These are phyloP conservation scores for Marasmius oreades DNA, from an alignment of 1,284 basidiomycete genomes.

Conservation along the genomic window DNA sequence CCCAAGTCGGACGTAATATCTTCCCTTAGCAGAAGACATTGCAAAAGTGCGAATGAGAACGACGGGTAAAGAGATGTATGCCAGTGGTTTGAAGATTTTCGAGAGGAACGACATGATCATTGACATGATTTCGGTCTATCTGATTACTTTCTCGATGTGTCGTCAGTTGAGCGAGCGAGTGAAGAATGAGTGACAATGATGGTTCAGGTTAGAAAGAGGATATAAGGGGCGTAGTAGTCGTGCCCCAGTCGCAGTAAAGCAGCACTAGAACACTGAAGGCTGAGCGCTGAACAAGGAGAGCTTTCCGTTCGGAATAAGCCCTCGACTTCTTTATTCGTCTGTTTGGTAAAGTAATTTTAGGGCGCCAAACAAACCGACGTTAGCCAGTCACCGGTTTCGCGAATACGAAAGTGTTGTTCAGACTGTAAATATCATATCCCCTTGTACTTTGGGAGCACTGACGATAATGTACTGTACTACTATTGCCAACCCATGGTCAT, in stretches of 20 bases:
- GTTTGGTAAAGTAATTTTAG: no score
- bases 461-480: no score
- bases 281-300: background rate
- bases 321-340: no score
- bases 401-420: no score
- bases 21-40: conserved; percentile 47
- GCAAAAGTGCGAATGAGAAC: conserved; percentile 59
- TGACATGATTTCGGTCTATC: background rate
- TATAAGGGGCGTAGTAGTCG: background rate
- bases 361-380: no score
- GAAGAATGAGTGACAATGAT: background rate
- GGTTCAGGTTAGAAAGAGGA: background rate
- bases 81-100: conserved; percentile 61
- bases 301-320: background rate
- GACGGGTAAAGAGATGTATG: conserved; percentile 68
- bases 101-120: conserved; percentile 55
- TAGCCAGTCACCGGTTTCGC: no score
- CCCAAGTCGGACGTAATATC: conserved; percentile 73
- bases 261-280: background rate
- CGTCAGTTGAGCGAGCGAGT: background rate
- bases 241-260: background rate
- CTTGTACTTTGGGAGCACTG: no score
- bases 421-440: no score
- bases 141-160: background rate
- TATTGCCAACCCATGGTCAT: no score